Evolutionary conservation across 2,329 filamentous ascomycete genomes (phyloP).

Genomic region (Pseudovirgaria hyperparasitica): DNA sequence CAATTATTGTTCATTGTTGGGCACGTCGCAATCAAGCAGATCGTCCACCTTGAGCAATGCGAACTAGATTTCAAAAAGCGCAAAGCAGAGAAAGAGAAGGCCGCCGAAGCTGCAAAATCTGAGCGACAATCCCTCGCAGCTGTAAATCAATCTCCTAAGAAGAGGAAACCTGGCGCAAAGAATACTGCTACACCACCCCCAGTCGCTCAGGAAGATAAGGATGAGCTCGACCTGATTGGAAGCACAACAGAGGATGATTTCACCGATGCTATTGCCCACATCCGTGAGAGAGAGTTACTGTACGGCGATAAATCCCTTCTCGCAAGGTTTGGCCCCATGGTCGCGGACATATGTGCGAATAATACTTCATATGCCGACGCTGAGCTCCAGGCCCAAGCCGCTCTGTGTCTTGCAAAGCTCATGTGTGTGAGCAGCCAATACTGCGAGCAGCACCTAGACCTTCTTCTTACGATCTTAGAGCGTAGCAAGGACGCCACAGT

Average conservation of each 20-base stretch:
- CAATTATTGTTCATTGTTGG: constrained; percentile 92
- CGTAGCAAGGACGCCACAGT: constrained; percentile 84
- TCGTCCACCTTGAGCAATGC: constrained; percentile 94
- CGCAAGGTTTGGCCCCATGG: constrained; percentile 81
- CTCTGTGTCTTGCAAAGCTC: constrained; percentile 87
- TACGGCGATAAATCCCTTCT: constrained; percentile 75
- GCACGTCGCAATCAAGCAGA: constrained; percentile 96
- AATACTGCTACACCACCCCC: constrained; percentile 31
- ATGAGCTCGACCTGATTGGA: constrained; percentile 91
- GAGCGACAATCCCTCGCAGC: constrained; percentile 18
- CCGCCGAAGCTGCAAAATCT: constrained; percentile 23
- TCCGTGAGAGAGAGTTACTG: constrained; percentile 71
- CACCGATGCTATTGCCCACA: constrained; percentile 72
- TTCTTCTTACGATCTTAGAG: constrained; percentile 97
- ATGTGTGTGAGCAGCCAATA: constrained; percentile 98
- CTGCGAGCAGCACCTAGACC: constrained; percentile 81
- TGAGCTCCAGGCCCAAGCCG: constrained; percentile 83
- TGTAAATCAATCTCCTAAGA: constrained; percentile 19
- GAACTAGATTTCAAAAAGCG: constrained; percentile 95
- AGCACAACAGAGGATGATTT: constrained; percentile 94
- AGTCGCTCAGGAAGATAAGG: constrained; percentile 54
- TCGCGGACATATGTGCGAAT: constrained; percentile 86
- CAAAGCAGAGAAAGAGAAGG: constrained; percentile 80
- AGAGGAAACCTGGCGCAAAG: constrained; percentile 28
- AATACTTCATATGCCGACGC: constrained; percentile 86